Conservation (phyloP, 1,284 basidiomycete genomes). For the Pseudozyma tsukubaensis region DNA sequence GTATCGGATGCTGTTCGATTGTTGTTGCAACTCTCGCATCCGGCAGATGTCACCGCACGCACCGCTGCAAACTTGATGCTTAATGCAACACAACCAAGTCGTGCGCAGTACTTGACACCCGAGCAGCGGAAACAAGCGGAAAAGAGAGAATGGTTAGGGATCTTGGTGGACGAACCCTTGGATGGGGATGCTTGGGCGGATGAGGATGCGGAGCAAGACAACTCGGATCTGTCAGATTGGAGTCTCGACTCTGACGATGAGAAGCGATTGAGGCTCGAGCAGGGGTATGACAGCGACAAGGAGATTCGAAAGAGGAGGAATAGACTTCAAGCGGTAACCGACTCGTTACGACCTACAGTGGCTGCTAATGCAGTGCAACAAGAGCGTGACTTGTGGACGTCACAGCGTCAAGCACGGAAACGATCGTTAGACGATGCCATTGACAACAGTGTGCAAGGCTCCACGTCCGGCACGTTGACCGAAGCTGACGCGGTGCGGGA, state of each 20-base stretch:
- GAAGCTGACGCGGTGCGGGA: slow-evolving; percentile 40
- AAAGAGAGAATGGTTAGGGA: slow-evolving; percentile 38
- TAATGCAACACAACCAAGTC: slow-evolving; percentile 23
- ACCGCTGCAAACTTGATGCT: slow-evolving; percentile 45
- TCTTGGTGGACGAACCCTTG: slow-evolving; percentile 37
- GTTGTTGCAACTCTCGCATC: slow-evolving; percentile 32
- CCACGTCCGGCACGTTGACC: neutral
- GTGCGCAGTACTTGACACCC: slow-evolving; percentile 33
- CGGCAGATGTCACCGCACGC: slow-evolving; percentile 36
- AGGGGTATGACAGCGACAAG: slow-evolving; percentile 41
- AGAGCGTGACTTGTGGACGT: slow-evolving; percentile 26
- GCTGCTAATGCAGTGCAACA: slow-evolving; percentile 9
- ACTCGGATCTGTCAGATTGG: slow-evolving; percentile 45
- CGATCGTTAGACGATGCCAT: neutral
- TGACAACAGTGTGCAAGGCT: neutral
- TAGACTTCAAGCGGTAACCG: slow-evolving; percentile 11
- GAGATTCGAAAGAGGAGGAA: slow-evolving; percentile 17
- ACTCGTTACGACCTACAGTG: slow-evolving; percentile 14
- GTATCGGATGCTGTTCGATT: slow-evolving; percentile 35
- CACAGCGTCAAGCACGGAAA: neutral
- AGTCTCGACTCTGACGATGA: slow-evolving; percentile 36
- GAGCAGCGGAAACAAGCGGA: slow-evolving; percentile 39
- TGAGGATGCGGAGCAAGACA: slow-evolving; percentile 7
- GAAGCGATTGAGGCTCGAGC: slow-evolving; percentile 5
- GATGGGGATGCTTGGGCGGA: slow-evolving; percentile 35